Conservation (phyloP, 1,284 basidiomycete genomes). For the Termitomyces sp. region DNA sequence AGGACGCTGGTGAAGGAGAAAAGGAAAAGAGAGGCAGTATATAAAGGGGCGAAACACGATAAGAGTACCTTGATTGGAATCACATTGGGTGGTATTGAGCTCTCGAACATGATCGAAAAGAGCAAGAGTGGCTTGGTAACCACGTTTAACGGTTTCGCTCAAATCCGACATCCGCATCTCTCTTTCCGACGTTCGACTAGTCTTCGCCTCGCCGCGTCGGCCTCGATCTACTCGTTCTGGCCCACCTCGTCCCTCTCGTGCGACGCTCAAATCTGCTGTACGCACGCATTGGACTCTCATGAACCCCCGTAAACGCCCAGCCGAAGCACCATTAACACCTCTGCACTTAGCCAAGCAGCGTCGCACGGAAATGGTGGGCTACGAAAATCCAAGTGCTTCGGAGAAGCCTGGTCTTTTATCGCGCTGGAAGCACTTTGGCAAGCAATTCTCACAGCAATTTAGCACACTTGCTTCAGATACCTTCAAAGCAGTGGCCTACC, state of each 20-base stretch:
- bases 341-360: slow-evolving; percentile 29
- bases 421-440: slow-evolving; percentile 27
- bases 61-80: slow-evolving; percentile 73
- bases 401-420: slow-evolving; percentile 21
- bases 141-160: slow-evolving; percentile 1
- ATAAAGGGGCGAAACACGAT: slow-evolving; percentile 37
- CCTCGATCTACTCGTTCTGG: not conserved
- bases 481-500: slow-evolving; percentile 13
- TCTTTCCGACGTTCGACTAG: not conserved
- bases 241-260: not conserved
- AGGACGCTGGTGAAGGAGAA: slow-evolving; percentile 54
- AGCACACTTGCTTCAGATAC: slow-evolving; percentile 25
- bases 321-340: slow-evolving; percentile 28
- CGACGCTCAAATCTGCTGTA: not conserved
- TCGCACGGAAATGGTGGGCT: slow-evolving; percentile 23
- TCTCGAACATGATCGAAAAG: slow-evolving; percentile 7
- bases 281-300: slow-evolving; percentile 19
- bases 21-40: slow-evolving; percentile 46
- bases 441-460: slow-evolving; percentile 23
- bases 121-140: not conserved
- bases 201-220: not conserved
- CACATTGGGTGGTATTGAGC: slow-evolving; percentile 64
- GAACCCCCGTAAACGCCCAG: slow-evolving; percentile 32
- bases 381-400: slow-evolving; percentile 22
- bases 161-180: not conserved